These are phyloP conservation scores for Thelephora terrestris DNA, from an alignment of 1,284 basidiomycete genomes.

Conservation along the genomic window DNA sequence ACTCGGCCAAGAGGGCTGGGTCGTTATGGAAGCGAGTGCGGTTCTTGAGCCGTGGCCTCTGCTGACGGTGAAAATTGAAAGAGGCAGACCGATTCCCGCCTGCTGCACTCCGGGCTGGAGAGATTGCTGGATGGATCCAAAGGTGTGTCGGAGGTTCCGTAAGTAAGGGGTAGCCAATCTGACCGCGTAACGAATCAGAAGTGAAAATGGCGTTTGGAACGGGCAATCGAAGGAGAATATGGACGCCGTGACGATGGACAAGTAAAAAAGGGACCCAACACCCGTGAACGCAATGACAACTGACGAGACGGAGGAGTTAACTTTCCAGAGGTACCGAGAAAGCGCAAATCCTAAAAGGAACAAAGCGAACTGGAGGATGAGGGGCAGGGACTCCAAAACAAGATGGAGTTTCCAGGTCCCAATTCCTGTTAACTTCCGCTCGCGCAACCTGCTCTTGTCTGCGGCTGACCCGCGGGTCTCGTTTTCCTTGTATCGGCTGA, in stretches of 20 bases:
- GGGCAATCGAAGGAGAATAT: background rate
- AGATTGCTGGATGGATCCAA: too few relatives aligned
- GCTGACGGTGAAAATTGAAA: too few relatives aligned
- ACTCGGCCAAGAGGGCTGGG: background rate
- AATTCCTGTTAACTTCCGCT: background rate
- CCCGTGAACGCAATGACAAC: background rate
- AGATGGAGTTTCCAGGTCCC: conserved; percentile 1
- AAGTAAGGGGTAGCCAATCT: background rate
- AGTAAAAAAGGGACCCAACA: conserved; percentile 2
- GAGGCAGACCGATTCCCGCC: too few relatives aligned
- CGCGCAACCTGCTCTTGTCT: background rate
- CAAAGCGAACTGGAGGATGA: conserved; percentile 1
- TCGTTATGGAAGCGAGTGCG: background rate
- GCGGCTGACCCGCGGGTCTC: too few relatives aligned
- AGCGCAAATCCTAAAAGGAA: conserved; percentile 1
- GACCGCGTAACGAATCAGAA: background rate
- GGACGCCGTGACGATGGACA: background rate
- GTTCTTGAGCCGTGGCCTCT: too few relatives aligned
- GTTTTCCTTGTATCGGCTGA: too few relatives aligned
- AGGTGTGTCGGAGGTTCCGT: background rate
- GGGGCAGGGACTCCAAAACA: conserved; percentile 1
- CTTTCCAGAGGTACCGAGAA: background rate
- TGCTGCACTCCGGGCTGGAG: too few relatives aligned
- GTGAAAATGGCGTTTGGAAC: conserved; percentile 4
- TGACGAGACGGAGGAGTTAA: background rate